These are phyloP conservation scores for Cercospora sp. DNA, from an alignment of 2,329 filamentous ascomycete genomes.

Conservation along the genomic window DNA sequence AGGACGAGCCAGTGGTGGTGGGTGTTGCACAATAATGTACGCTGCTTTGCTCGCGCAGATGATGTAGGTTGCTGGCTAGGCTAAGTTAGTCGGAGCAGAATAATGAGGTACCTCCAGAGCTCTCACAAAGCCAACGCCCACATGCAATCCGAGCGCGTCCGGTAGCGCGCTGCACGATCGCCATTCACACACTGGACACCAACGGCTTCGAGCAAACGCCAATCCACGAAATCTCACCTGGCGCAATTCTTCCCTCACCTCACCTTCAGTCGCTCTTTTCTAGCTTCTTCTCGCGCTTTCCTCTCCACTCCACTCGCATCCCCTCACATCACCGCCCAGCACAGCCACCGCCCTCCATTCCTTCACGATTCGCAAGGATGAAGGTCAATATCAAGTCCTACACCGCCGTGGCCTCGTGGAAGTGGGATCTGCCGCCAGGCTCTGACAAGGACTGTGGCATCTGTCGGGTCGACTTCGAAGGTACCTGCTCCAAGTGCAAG, in stretches of 20 bases:
- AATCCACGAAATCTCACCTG: not conserved
- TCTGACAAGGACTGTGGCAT: slow-evolving; percentile 85
- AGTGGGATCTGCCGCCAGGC: slow-evolving; percentile 95
- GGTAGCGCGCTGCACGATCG: not conserved
- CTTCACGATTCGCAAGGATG: slow-evolving; percentile 56
- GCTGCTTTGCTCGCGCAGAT: not conserved
- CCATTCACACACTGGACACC: not conserved
- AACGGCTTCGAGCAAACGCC: not conserved
- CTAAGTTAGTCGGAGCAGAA: not conserved
- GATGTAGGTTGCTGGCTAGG: not conserved
- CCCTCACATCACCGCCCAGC: not conserved
- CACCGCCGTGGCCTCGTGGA: slow-evolving; percentile 94
- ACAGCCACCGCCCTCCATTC: not conserved
- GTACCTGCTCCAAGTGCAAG: slow-evolving; percentile 96
- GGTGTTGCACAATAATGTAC: not conserved
- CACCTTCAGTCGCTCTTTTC: not conserved
- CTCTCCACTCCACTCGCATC: not conserved
- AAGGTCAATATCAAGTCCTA: slow-evolving; percentile 93
- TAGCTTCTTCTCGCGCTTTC: not conserved
- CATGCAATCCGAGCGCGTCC: not conserved
- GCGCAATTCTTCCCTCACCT: not conserved
- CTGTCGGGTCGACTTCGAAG: slow-evolving; percentile 96
- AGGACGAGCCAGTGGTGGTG: not conserved
- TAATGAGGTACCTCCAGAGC: not conserved
- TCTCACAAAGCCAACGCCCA: not conserved